Evolutionary conservation across 352 stramenopile genomes (phyloP).

Genomic region (Pythium rhizo-oryzae): DNA sequence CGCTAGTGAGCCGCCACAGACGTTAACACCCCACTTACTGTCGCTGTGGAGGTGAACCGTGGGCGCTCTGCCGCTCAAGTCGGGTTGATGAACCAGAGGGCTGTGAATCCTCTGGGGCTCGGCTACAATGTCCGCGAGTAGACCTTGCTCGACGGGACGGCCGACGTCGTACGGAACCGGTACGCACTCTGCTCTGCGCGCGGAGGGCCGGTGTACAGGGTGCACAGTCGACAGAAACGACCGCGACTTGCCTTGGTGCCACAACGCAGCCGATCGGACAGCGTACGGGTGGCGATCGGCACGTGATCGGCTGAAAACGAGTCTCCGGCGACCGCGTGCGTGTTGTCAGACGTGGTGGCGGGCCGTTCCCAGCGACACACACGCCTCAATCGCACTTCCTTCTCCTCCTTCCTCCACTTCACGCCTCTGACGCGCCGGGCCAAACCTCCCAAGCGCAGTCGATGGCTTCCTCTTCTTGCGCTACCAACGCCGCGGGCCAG

Average conservation of each 20-base stretch:
- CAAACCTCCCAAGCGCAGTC: too few species aligned
- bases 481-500: too few species aligned
- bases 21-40: neutral
- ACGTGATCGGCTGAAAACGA: too few species aligned
- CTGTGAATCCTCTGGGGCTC: conserved; percentile 2
- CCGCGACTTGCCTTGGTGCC: conserved; percentile 4
- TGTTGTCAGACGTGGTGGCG: neutral
- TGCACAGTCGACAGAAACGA: conserved; percentile 8
- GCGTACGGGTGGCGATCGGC: too few species aligned
- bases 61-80: too few species aligned
- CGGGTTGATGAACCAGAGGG: neutral
- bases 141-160: neutral
- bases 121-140: neutral
- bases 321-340: too few species aligned
- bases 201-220: neutral
- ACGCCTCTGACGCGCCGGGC: too few species aligned
- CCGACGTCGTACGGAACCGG: neutral
- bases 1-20: neutral
- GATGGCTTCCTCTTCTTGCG: too few species aligned
- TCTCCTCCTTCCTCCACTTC: too few species aligned
- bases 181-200: neutral
- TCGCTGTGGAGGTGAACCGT: too few species aligned
- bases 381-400: neutral
- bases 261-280: too few species aligned
- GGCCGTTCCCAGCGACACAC: neutral